These are phyloP conservation scores for Stephanodiscus triporus DNA, from an alignment of 108 stramenopile genomes.

Conservation along the genomic window DNA sequence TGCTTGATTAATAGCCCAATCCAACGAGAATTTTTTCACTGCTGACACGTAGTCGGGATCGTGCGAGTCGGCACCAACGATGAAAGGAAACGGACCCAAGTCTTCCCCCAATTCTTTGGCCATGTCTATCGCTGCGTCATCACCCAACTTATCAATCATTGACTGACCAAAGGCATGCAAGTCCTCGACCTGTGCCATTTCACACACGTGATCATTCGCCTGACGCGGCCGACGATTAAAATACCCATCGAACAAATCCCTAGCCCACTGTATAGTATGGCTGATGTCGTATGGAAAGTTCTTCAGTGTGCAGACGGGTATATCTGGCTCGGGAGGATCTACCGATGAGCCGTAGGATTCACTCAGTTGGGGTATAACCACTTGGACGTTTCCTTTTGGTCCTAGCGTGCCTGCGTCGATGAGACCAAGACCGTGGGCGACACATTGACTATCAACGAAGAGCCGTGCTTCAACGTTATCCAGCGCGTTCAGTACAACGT, in stretches of 20 bases:
- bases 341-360: slow-evolving; percentile 88
- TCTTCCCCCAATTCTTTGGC: slow-evolving; percentile 77
- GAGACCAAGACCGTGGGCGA: slow-evolving; percentile 66
- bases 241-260: slow-evolving; percentile 86
- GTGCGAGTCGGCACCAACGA: slow-evolving; percentile 30
- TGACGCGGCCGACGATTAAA: slow-evolving; percentile 77
- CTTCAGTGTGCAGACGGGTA: slow-evolving; percentile 89
- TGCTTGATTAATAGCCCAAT: slow-evolving; percentile 70
- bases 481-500: slow-evolving; percentile 93
- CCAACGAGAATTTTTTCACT: slow-evolving; percentile 47
- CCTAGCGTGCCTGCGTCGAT: slow-evolving; percentile 89
- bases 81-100: slow-evolving; percentile 45
- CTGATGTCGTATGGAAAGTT: slow-evolving; percentile 91
- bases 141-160: slow-evolving; percentile 60
- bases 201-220: slow-evolving; percentile 68
- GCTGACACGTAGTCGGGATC: slow-evolving; percentile 44
- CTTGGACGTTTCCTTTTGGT: slow-evolving; percentile 91
- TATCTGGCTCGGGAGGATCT: slow-evolving; percentile 87
- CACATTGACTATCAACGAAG: slow-evolving; percentile 83
- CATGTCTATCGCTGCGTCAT: slow-evolving; percentile 66
- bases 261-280: slow-evolving; percentile 91
- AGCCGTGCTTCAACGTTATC: slow-evolving; percentile 98
- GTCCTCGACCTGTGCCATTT: slow-evolving; percentile 32
- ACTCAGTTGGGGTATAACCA: slow-evolving; percentile 80
- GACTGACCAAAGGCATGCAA: slow-evolving; percentile 47